Evolutionary conservation across 169 alveolate species (phyloP).

Genomic region (Cyclospora cayetanensis): DNA sequence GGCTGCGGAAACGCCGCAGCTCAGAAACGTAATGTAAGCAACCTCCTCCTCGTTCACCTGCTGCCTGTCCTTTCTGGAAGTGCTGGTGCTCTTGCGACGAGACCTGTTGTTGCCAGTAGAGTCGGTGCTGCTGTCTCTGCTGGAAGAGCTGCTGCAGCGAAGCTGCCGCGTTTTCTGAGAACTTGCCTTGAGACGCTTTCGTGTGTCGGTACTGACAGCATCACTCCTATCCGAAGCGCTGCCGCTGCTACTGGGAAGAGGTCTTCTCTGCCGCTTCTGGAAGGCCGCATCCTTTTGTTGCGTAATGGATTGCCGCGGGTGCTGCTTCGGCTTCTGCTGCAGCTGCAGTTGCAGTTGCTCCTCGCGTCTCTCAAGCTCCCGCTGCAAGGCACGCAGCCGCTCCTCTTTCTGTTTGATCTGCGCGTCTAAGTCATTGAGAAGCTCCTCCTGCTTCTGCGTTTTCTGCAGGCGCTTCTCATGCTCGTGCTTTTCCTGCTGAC

Average conservation of each 20-base stretch:
- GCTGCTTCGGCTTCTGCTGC: background rate
- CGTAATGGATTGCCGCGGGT: too few species aligned
- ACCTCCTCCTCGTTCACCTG: too few species aligned
- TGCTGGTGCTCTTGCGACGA: too few species aligned
- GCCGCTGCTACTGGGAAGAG: background rate
- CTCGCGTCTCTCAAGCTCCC: background rate
- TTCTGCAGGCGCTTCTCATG: background rate
- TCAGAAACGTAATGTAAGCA: too few species aligned
- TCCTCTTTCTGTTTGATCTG: background rate
- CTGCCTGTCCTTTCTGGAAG: too few species aligned
- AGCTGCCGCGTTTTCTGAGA: background rate
- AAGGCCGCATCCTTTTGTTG: background rate
- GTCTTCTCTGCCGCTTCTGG: background rate
- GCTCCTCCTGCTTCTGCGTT: background rate
- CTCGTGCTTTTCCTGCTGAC: background rate
- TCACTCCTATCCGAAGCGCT: background rate
- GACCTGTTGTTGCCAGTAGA: too few species aligned
- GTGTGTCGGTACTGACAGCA: background rate
- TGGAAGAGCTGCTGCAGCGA: background rate
- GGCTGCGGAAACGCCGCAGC: too few species aligned
- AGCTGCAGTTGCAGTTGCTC: background rate
- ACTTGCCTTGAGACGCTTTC: background rate
- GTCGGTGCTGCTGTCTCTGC: background rate
- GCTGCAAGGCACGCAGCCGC: background rate
- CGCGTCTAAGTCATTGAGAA: background rate